Evolutionary conservation across 306 rosid genomes (phyloP), one percentile per base, ranked within the genome.

Genomic region (Boehmeria nivea): DNA sequence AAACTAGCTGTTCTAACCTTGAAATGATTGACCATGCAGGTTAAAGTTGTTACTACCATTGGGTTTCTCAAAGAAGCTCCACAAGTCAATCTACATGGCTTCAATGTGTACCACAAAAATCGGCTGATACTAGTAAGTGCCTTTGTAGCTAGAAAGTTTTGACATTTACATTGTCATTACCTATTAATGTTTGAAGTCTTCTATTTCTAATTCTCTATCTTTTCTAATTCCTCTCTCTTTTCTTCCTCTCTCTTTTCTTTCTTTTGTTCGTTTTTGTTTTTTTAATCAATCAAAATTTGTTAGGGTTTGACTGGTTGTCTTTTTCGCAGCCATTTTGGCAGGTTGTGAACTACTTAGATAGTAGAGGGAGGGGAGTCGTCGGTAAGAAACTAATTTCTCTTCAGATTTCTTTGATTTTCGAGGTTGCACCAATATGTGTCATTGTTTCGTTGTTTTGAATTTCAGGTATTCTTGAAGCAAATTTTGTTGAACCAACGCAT

Each of bases 51-150:
- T 62, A 85, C 95, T 3, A 87, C 96, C 45, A 81, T 91, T 61
- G 99, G 99, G 57, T 91, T 84, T 83, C 78, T 87, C 42, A 91
- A 84, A 62, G 99, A 91, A 59, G 96, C 96, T 69, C 99, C 99
- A 6, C 52, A 31, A 2, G 72, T 91, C 65, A 61, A 47, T 63
- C 43, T 78, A 39, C 99, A 91, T 31, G 99, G 98, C 60, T 91
- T 91, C 74, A 87, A 84, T 59, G 78, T 91, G 56, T 87, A 91
- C 79, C 93, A 91, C 76, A 91, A 87, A 73, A 85, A 87, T 69
- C 94, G 99, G 64, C 72, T 91, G 54, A 91, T 91, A 65, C 67
- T 80, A 83, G 99, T 87, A 73, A 76, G 64, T 65, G 28, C 36
- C 43, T 50, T 57, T 36, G n/a, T 59, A 61, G 16, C 48, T 25